Evolutionary conservation across 2,329 filamentous ascomycete species (phyloP).

Genomic region (Boeremia lycopersici): DNA sequence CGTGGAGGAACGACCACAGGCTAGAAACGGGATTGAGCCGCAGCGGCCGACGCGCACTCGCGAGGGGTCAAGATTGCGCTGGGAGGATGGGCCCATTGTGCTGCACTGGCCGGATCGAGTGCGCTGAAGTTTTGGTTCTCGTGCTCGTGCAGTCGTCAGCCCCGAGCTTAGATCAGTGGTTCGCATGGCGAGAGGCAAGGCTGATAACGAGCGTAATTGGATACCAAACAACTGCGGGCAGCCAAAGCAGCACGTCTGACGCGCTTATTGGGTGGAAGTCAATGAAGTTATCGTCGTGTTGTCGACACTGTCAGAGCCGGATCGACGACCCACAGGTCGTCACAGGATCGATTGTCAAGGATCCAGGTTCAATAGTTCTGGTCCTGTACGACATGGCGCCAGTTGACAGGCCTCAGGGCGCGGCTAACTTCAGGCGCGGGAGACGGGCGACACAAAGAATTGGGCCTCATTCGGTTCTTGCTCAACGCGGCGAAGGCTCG

Average conservation of each 20-base stretch:
- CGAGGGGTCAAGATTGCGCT: not conserved
- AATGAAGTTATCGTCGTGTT: slow-evolving; percentile 1
- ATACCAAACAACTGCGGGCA: slow-evolving; percentile 1
- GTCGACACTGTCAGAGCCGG: slow-evolving; percentile 4
- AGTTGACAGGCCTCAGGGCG: slow-evolving; percentile 9
- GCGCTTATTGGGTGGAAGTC: slow-evolving; percentile 2
- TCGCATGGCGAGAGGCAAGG: slow-evolving; percentile 12
- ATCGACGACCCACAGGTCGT: slow-evolving; percentile 12
- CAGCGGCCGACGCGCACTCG: slow-evolving; percentile 1
- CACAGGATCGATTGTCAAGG: slow-evolving; percentile 10
- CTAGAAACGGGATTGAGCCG: slow-evolving; percentile 5
- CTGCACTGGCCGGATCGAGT: not conserved
- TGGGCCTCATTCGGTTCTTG: not conserved
- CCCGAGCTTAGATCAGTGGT: slow-evolving; percentile 16
- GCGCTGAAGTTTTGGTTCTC: not conserved
- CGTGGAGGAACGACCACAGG: not conserved
- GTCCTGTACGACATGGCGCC: slow-evolving; percentile 13
- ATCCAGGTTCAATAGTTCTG: slow-evolving; percentile 4
- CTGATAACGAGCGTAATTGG: slow-evolving; percentile 10
- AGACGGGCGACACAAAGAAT: slow-evolving; percentile 7
- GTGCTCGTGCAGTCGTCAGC: slow-evolving; percentile 3
- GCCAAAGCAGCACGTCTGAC: not conserved
- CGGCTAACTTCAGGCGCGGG: slow-evolving; percentile 13
- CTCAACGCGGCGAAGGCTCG: not conserved
- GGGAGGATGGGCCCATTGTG: not conserved